phyloP scores from a whole-genome alignment of 192 early-diverging fungal species.

The Mortierella hygrophila region DNA sequence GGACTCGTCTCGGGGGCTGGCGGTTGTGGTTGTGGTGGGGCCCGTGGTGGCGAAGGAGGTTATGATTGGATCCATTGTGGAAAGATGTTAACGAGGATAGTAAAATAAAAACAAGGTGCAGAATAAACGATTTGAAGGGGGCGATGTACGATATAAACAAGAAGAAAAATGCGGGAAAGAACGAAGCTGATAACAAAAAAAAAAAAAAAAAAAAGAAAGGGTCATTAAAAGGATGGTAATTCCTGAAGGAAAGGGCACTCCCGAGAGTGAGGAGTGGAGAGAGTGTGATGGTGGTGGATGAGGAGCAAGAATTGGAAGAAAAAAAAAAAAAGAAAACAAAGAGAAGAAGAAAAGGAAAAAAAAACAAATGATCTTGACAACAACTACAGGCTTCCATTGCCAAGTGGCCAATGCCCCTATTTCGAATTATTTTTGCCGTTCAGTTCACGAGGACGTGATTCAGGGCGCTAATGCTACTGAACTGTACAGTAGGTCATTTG shows the following conservation, averaged over 20 bases:
- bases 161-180: not conserved
- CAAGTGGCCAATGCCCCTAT: not conserved
- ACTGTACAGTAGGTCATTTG: not conserved
- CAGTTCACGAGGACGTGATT: not conserved
- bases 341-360: not conserved
- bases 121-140: not conserved
- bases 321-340: not conserved
- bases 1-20: not conserved
- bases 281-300: not conserved
- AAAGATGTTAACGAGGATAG: no score
- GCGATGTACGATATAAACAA: no score
- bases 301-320: not conserved
- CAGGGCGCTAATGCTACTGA: not conserved
- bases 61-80: conserved; percentile 28
- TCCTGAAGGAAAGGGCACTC: not conserved
- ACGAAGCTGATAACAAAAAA: not conserved
- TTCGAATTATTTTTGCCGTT: not conserved
- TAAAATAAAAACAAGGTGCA: no score
- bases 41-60: conserved; percentile 8
- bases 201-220: not conserved
- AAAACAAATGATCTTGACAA: not conserved
- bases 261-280: conserved; percentile 1
- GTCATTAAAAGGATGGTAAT: conserved; percentile 7
- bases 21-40: not conserved
- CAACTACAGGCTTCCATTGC: not conserved